A percentile compares a stretch with the other conserved stretches of the same genome.
phyloP scores from a whole-genome alignment of 768 basidiomycete genomes.

The Rhodosporidiobolus odoratus region DNA sequence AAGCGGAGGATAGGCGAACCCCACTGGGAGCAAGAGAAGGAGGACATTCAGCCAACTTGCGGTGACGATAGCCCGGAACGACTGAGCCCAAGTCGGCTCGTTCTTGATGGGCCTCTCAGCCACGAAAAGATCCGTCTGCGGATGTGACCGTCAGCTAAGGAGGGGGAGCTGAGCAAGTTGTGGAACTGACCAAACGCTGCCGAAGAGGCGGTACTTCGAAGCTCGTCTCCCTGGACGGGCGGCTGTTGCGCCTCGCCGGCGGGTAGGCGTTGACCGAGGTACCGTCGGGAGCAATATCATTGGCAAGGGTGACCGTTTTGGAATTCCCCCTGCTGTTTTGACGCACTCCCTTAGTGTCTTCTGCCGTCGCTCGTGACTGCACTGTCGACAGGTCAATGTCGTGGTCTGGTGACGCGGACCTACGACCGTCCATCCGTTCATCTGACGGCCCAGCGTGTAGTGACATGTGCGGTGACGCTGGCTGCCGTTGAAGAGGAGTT shows the following conservation, averaged over 20 bases:
- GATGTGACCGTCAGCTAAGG: no score
- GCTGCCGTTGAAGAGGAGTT: no score
- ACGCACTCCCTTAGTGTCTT: no score
- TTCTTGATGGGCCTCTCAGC: constrained; percentile 18
- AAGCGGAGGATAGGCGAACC: neutral
- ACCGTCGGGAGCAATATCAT: neutral
- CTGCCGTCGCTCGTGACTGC: neutral
- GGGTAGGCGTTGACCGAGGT: neutral
- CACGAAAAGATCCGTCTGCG: constrained; percentile 26
- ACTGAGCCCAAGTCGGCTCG: constrained; percentile 20
- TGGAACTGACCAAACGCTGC: neutral
- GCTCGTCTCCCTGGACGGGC: neutral
- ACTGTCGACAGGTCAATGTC: neutral
- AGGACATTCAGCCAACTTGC: constrained; percentile 41
- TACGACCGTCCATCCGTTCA: neutral
- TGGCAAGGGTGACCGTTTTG: neutral
- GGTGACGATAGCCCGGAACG: constrained; percentile 27
- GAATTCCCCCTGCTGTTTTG: neutral
- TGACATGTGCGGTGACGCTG: no score
- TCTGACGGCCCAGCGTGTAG: neutral
- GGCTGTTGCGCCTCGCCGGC: neutral
- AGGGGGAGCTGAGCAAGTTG: no score
- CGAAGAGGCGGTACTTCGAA: constrained; percentile 1
- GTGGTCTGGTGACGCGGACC: neutral
- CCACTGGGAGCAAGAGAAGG: constrained; percentile 38